A percentile compares a stretch with the other conserved stretches of the same genome.
These are phyloP conservation scores for Porpolomopsis calyptriformis DNA, from an alignment of 768 basidiomycete species.

Conservation along the genomic window DNA sequence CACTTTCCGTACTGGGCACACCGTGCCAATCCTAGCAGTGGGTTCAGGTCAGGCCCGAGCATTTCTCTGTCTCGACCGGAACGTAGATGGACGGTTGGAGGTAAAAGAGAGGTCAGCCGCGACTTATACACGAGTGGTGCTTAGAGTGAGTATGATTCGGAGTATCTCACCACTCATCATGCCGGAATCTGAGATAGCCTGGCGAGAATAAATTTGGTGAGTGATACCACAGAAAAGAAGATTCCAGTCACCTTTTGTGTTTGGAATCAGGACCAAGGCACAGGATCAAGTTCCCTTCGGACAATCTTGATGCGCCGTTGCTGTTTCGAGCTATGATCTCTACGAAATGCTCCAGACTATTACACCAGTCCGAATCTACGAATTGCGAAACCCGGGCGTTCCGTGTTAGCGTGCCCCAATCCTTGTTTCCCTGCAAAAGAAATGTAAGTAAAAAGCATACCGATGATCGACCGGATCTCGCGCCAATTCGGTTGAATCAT, in stretches of 20 bases:
- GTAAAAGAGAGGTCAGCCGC: too few species aligned
- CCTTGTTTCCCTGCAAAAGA: slow-evolving; percentile 26
- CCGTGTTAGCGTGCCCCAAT: slow-evolving; percentile 56
- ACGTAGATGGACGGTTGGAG: slow-evolving; percentile 25
- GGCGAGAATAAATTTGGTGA: too few species aligned
- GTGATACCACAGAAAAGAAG: slow-evolving; percentile 34
- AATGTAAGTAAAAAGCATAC: too few species aligned
- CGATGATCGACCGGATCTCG: neutral
- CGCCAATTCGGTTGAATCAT: slow-evolving; percentile 17
- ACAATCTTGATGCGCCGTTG: slow-evolving; percentile 45
- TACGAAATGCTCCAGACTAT: slow-evolving; percentile 23
- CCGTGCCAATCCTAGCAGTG: slow-evolving; percentile 17
- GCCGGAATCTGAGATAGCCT: slow-evolving; percentile 19
- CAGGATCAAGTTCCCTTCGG: slow-evolving; percentile 43
- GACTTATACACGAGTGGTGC: too few species aligned
- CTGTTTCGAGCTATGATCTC: slow-evolving; percentile 44
- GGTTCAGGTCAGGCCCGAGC: too few species aligned
- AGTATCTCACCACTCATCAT: slow-evolving; percentile 32
- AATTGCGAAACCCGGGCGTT: slow-evolving; percentile 33
- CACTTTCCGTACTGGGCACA: slow-evolving; percentile 21
- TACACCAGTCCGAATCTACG: slow-evolving; percentile 40
- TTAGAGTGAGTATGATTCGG: too few species aligned
- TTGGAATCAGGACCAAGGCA: too few species aligned
- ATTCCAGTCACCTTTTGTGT: too few species aligned
- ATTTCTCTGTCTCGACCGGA: too few species aligned